Percentiles rank a stretch among this genome's conserved stretches.
phyloP scores from a whole-genome alignment of 805 yeast species.

The Kuraishia cidri region DNA sequence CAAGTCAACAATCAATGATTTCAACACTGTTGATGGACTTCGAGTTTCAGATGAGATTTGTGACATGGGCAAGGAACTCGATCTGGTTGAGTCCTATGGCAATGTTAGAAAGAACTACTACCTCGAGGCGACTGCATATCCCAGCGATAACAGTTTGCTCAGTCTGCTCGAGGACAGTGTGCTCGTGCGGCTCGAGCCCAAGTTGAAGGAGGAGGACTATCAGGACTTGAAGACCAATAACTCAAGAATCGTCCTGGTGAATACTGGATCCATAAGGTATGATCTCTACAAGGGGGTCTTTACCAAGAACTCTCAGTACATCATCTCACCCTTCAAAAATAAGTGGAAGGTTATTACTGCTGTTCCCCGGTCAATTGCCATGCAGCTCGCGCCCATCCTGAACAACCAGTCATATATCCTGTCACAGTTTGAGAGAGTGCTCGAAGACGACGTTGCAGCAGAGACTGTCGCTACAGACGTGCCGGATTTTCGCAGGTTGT shows the following conservation, averaged over 20 bases:
- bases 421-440: neutral
- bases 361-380: conserved; percentile 52
- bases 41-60: conserved; percentile 34
- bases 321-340: conserved; percentile 79
- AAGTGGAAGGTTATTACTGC: conserved; percentile 60
- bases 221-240: conserved; percentile 11
- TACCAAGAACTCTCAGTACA: conserved; percentile 71
- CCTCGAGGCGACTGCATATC: conserved; percentile 58
- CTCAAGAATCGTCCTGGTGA: conserved; percentile 52
- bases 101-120: conserved; percentile 58
- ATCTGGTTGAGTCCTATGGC: conserved; percentile 52
- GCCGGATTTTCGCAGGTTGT: conserved; percentile 12
- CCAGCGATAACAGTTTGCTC: conserved; percentile 48
- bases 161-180: conserved; percentile 49
- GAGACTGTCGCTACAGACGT: conserved; percentile 9
- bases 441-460: conserved; percentile 1
- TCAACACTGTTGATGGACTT: conserved; percentile 50
- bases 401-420: conserved; percentile 46
- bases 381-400: conserved; percentile 39
- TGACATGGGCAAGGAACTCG: conserved; percentile 33
- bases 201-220: conserved; percentile 13
- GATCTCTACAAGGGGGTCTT: conserved; percentile 81
- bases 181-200: conserved; percentile 27
- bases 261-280: conserved; percentile 84
- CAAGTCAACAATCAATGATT: conserved; percentile 16